phyloP scores from a whole-genome alignment of 176 grass and related monocot species.

The Aegilops speltoides region DNA sequence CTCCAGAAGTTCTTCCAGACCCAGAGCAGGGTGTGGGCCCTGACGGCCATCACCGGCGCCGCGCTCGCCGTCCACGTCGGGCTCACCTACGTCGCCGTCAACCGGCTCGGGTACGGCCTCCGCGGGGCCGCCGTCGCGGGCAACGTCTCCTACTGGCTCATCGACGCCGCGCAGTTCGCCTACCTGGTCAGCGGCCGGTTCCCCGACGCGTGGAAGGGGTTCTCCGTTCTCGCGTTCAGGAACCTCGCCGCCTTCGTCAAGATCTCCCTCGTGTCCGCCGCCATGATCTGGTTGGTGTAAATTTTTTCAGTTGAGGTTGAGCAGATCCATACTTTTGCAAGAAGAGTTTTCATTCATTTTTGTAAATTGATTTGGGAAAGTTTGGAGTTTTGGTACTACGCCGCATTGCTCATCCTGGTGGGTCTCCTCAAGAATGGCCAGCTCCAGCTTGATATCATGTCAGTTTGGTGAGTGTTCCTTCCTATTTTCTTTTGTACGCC shows the following conservation, averaged over 20 bases:
- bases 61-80: constrained; percentile 32
- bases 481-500: too few species aligned
- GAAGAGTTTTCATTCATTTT: not conserved
- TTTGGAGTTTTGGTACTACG: constrained; percentile 85
- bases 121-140: constrained; percentile 36
- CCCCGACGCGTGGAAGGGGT: constrained; percentile 42
- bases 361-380: not conserved
- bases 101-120: constrained; percentile 37
- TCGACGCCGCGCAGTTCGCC: constrained; percentile 35
- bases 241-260: constrained; percentile 56
- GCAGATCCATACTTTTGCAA: not conserved
- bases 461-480: constrained; percentile 43
- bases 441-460: constrained; percentile 60
- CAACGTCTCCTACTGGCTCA: constrained; percentile 56
- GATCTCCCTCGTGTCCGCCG: constrained; percentile 47
- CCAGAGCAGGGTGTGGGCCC: constrained; percentile 51
- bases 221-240: constrained; percentile 21
- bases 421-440: constrained; percentile 60
- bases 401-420: constrained; percentile 60
- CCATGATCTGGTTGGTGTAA: constrained; percentile 49
- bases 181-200: constrained; percentile 46
- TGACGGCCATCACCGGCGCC: constrained; percentile 42
- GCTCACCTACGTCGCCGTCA: constrained; percentile 45
- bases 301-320: not conserved
- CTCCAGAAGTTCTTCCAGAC: constrained; percentile 64